phyloP scores from a whole-genome alignment of 1,139 yeast genomes.

The Pichia sp. region DNA sequence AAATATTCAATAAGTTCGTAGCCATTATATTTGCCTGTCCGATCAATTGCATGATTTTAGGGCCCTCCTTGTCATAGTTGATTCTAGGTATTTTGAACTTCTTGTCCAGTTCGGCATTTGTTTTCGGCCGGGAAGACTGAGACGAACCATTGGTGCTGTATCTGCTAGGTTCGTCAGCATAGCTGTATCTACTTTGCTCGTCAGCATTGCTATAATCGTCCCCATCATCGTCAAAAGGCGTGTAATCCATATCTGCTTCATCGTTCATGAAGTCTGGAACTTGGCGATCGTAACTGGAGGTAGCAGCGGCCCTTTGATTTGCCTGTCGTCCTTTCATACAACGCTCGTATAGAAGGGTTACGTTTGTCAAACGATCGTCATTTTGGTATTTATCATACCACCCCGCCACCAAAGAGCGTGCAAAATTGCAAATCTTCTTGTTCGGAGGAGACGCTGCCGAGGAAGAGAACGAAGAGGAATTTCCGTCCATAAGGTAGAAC shows the following conservation, averaged over 20 bases:
- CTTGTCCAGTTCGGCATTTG: constrained; percentile 46
- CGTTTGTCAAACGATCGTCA: constrained; percentile 45
- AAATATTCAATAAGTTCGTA: constrained; percentile 63
- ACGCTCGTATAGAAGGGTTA: constrained; percentile 46
- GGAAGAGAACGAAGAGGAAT: constrained; percentile 27
- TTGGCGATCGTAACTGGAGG: constrained; percentile 4
- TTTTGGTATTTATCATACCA: constrained; percentile 60
- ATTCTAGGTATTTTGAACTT: constrained; percentile 63
- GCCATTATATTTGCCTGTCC: constrained; percentile 77
- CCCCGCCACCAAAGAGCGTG: constrained; percentile 44
- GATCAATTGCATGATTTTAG: constrained; percentile 61
- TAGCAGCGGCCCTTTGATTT: constrained; percentile 11
- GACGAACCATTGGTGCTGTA: neutral
- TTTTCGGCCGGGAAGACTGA: constrained; percentile 17
- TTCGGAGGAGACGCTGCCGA: constrained; percentile 27
- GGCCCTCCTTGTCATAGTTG: constrained; percentile 66
- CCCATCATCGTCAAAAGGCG: constrained; percentile 27
- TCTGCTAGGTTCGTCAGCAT: neutral
- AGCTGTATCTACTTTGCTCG: neutral
- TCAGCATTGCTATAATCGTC: constrained; percentile 6
- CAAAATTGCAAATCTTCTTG: constrained; percentile 39
- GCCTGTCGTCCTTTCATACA: constrained; percentile 25
- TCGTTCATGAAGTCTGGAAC: constrained; percentile 45
- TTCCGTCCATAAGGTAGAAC: constrained; percentile 37
- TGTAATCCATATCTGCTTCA: constrained; percentile 39